phyloP scores from a whole-genome alignment of 495 filamentous ascomycete species.

The Penicillium tannophilum region DNA sequence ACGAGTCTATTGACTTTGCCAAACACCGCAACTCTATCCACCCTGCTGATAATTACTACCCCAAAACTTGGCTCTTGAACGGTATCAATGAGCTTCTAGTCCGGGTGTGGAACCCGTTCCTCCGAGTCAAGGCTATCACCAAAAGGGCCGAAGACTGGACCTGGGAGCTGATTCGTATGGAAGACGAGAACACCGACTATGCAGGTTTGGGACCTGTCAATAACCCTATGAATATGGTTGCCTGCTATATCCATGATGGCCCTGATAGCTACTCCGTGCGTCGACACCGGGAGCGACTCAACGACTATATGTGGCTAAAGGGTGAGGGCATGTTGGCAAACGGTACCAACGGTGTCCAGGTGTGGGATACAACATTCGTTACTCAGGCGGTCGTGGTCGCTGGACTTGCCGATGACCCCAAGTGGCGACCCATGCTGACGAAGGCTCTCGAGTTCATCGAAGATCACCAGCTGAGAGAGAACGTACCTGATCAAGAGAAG shows the following conservation, averaged over 20 bases:
- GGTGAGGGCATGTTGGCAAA: constrained; percentile 91
- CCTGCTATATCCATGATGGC: constrained; percentile 81
- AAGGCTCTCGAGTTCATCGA: constrained; percentile 88
- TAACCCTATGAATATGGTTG: constrained; percentile 81
- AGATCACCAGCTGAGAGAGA: constrained; percentile 85
- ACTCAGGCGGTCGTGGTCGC: constrained; percentile 81
- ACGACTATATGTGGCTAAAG: constrained; percentile 92
- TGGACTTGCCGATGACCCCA: constrained; percentile 73
- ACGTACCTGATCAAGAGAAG: constrained; percentile 72
- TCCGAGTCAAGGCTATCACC: constrained; percentile 59
- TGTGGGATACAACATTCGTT: constrained; percentile 91
- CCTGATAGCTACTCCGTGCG: constrained; percentile 73
- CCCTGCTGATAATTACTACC: constrained; percentile 83
- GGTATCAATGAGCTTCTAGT: constrained; percentile 72
- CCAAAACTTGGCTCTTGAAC: constrained; percentile 83
- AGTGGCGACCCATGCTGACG: constrained; percentile 80
- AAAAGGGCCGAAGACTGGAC: constrained; percentile 74
- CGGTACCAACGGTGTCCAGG: constrained; percentile 95
- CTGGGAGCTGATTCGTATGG: constrained; percentile 76
- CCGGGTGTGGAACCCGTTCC: constrained; percentile 74
- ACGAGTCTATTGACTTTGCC: constrained; percentile 74
- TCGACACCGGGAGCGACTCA: constrained; percentile 74
- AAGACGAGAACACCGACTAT: constrained; percentile 90
- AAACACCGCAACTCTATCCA: constrained; percentile 81
- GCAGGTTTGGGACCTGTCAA: constrained; percentile 88